Base-by-base conservation (phyloP, 345 rosid genomes). In the Draba incana region DNA sequence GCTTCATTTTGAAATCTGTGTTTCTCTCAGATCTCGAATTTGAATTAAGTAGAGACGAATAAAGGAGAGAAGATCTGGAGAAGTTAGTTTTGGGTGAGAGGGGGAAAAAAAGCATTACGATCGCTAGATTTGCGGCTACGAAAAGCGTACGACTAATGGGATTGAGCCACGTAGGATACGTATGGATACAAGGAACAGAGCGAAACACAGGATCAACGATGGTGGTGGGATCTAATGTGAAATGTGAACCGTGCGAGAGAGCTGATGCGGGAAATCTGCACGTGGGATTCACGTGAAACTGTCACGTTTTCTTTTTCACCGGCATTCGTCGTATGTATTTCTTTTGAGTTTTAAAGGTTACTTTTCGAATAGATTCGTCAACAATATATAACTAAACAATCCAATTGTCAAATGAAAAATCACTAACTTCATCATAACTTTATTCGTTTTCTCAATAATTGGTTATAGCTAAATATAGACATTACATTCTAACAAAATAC, bases 121-220 rank as follows among this genome's bases (percentile, higher is more conserved):
- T 54, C 54, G 30, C 60, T 68, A 75, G 70, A 68, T 68, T 75
- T 68, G 70, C 66, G 78, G 60, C 55, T 69, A 75, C 65, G 70
- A 69, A 75, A 75, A 69, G 78, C 28, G 61, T 68, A n/a, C 8
- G 63, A 68, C 61, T 49, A 30, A 47, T 35, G 1, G 5, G 37
- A 48, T 30, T 42, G 0, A 12, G 74, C 64, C 78, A 75, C 78
- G 71, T 73, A 16, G 2, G 66, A 31, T 5, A 35, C 5, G 41
- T 62, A 55, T 13, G 24, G 11, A 3, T 20, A 37, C 2, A 61
- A 3, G 7, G 13, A 52, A 44, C 27, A 5, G 20, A 1, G 78
- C 52, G 57, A 38, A 54, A 50, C 64, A 75, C 54, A 4, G 25
- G 78, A 67, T 74, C 68, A 4, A 15, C 39, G 10, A 35, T 33